Evolutionary conservation across 495 filamentous ascomycete genomes (phyloP).

Genomic region (Talaromyces thailandensis): DNA sequence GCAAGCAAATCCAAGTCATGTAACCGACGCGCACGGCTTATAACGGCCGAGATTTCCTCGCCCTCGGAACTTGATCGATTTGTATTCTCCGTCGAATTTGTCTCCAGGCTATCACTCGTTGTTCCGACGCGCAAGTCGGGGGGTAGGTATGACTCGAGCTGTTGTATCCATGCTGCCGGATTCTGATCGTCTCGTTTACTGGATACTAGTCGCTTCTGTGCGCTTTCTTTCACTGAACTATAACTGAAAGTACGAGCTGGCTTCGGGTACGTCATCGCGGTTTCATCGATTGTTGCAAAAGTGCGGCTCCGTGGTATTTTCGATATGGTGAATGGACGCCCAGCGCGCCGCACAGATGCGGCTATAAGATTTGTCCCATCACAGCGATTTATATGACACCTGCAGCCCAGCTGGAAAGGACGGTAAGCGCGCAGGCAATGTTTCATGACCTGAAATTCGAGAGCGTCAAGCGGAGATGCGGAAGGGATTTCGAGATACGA

Average conservation of each 20-base stretch:
- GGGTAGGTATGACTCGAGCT: constrained; percentile 36
- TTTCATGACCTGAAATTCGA: constrained; percentile 37
- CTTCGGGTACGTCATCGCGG: not conserved
- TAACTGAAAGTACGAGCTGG: not conserved
- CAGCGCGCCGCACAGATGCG: not conserved
- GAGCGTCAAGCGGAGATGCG: constrained; percentile 18
- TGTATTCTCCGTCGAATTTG: constrained; percentile 5
- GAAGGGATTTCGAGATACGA: constrained; percentile 14
- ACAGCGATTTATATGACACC: constrained; percentile 8
- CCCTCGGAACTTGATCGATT: constrained; percentile 14
- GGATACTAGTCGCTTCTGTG: constrained; percentile 7
- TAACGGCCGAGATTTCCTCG: constrained; percentile 11
- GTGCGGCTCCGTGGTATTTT: not conserved
- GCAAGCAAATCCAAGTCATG: constrained; percentile 25
- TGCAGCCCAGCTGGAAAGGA: constrained; percentile 27
- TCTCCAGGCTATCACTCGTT: constrained; percentile 2
- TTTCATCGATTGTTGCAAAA: not conserved
- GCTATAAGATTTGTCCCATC: not conserved
- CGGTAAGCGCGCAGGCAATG: constrained; percentile 28
- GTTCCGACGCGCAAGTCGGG: constrained; percentile 19
- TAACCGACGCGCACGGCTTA: constrained; percentile 5
- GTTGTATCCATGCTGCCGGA: constrained; percentile 29
- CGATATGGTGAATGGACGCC: not conserved
- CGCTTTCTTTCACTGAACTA: not conserved
- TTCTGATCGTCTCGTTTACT: constrained; percentile 8